phyloP scores from a whole-genome alignment of 495 filamentous ascomycete species.

The Hyaloscypha finlandica region DNA sequence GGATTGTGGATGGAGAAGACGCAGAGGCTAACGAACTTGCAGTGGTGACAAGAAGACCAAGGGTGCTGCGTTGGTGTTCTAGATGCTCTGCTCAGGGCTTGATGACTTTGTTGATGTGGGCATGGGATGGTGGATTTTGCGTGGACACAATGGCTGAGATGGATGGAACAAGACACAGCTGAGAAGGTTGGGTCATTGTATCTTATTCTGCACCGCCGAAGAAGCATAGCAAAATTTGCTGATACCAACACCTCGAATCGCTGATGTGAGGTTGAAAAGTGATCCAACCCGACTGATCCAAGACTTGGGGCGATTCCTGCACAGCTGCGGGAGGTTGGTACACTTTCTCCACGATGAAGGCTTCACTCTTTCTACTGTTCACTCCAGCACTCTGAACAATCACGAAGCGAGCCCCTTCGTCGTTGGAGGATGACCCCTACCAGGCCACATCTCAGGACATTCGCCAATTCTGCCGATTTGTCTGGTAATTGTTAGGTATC shows the following conservation, averaged over 20 bases:
- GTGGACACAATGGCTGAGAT: slow-evolving; percentile 10
- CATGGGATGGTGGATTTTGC: slow-evolving; percentile 33
- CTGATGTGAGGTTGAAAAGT: not conserved
- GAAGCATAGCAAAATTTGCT: slow-evolving; percentile 34
- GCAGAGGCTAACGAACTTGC: slow-evolving; percentile 31
- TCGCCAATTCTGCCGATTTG: not conserved
- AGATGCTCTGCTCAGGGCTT: slow-evolving; percentile 38
- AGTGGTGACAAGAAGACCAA: slow-evolving; percentile 99
- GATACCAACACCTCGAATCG: not conserved
- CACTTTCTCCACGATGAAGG: no score
- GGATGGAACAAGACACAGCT: slow-evolving; percentile 19
- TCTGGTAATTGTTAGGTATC: no score
- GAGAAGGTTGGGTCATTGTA: slow-evolving; percentile 27
- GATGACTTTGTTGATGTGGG: slow-evolving; percentile 25
- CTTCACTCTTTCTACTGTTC: not conserved
- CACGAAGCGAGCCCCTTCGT: not conserved
- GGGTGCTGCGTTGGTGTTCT: slow-evolving; percentile 99
- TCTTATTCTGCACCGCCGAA: slow-evolving; percentile 28
- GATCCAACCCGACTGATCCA: not conserved
- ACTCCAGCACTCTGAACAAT: not conserved
- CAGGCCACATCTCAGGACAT: not conserved
- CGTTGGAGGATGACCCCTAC: not conserved
- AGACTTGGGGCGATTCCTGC: no score
- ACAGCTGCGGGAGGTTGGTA: no score
- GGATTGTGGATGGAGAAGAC: not conserved